Evolutionary conservation across 2,329 filamentous ascomycete genomes (phyloP).

Genomic region (Diaporthe velutina): DNA sequence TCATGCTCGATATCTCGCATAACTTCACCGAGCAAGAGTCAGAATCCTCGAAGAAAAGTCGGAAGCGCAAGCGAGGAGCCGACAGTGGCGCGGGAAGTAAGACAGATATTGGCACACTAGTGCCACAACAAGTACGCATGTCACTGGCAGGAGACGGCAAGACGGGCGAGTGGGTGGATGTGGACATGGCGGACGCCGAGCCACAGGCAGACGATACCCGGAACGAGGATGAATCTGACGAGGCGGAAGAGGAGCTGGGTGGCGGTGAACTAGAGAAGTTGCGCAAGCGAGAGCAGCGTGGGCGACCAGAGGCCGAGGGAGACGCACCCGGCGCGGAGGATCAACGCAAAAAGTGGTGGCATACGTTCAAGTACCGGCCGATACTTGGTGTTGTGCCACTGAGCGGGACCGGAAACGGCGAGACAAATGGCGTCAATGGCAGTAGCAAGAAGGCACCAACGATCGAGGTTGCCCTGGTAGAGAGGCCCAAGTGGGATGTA

Average conservation of each 20-base stretch:
- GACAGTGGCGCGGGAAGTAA: constrained; percentile 66
- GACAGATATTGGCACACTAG: constrained; percentile 61
- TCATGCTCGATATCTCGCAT: constrained; percentile 88
- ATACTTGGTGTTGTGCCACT: constrained; percentile 79
- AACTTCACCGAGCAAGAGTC: constrained; percentile 67
- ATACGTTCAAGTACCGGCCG: constrained; percentile 93
- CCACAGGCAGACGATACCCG: constrained; percentile 46
- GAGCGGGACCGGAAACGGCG: constrained; percentile 49
- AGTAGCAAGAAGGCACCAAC: constrained; percentile 43
- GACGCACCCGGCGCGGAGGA: constrained; percentile 42
- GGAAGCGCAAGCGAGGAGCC: constrained; percentile 68
- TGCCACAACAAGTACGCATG: constrained; percentile 58
- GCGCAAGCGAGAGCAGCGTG: constrained; percentile 53
- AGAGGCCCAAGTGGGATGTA: constrained; percentile 87
- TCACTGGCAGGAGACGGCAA: constrained; percentile 51
- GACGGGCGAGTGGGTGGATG: constrained; percentile 53
- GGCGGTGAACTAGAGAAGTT: constrained; percentile 47
- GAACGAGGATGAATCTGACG: constrained; percentile 56
- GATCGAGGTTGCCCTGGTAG: constrained; percentile 88
- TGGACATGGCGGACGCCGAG: constrained; percentile 50
- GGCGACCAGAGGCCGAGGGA: constrained; percentile 52
- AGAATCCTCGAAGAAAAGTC: constrained; percentile 51
- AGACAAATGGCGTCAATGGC: constrained; percentile 38
- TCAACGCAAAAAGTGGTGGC: constrained; percentile 70
- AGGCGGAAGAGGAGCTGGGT: constrained; percentile 53